These are phyloP conservation scores for Mortierella sp. DNA, from an alignment of 371 early-diverging fungal species.

Conservation along the genomic window DNA sequence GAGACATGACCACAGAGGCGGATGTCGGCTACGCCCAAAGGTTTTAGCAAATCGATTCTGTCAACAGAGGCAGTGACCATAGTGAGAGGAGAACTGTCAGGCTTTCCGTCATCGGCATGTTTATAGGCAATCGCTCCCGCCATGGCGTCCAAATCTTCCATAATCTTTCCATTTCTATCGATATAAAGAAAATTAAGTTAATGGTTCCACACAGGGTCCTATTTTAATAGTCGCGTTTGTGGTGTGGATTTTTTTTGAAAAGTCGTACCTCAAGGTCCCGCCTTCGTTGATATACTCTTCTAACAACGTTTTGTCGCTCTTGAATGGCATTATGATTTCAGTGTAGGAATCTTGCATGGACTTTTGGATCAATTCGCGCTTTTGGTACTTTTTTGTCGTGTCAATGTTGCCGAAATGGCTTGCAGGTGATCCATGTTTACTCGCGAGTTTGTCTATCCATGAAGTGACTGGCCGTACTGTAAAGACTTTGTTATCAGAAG, in stretches of 20 bases:
- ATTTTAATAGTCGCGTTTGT: background rate
- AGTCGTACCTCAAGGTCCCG: slow-evolving; percentile 61
- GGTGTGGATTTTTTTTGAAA: background rate
- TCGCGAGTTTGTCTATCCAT: slow-evolving; percentile 61
- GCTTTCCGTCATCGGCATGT: slow-evolving; percentile 77
- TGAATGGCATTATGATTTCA: slow-evolving; percentile 85
- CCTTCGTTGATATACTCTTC: slow-evolving; percentile 88
- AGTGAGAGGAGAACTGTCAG: slow-evolving; percentile 72
- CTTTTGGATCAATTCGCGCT: slow-evolving; percentile 62
- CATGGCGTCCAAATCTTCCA: slow-evolving; percentile 88
- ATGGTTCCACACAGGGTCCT: background rate
- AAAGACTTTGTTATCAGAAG: slow-evolving; percentile 54
- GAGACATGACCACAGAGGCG: slow-evolving; percentile 84
- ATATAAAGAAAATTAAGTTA: background rate
- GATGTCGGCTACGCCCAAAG: slow-evolving; percentile 77
- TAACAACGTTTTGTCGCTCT: slow-evolving; percentile 75
- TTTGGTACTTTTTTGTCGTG: slow-evolving; percentile 21
- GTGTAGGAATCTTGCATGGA: slow-evolving; percentile 85
- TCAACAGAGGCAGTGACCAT: slow-evolving; percentile 94
- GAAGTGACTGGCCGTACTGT: slow-evolving; percentile 59
- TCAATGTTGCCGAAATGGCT: slow-evolving; percentile 10
- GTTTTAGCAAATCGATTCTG: slow-evolving; percentile 83
- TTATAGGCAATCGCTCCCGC: slow-evolving; percentile 86
- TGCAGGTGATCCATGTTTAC: slow-evolving; percentile 27
- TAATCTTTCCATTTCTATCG: slow-evolving; percentile 62